These are phyloP conservation scores for Peniophora sp. DNA, from an alignment of 1,284 basidiomycete genomes.

Conservation along the genomic window DNA sequence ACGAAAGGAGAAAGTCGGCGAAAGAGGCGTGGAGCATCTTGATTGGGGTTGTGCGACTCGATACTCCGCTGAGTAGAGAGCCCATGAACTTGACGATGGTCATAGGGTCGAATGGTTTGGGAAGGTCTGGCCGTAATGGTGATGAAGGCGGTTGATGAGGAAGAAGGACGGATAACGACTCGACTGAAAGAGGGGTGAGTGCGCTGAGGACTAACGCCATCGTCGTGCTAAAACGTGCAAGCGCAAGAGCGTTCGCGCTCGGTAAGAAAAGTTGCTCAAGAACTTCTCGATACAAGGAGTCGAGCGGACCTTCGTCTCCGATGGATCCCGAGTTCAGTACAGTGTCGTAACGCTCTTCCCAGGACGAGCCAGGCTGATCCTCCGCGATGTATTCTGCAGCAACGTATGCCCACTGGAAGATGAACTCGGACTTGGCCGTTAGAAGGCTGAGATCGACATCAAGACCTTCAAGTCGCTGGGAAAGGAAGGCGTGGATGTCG, in stretches of 20 bases:
- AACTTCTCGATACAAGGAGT: background rate
- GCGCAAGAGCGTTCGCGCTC: background rate
- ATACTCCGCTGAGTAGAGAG: slow-evolving; percentile 2
- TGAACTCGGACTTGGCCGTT: slow-evolving; percentile 1
- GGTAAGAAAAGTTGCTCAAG: background rate
- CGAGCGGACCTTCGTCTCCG: background rate
- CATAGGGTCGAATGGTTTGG: background rate
- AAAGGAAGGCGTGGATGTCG: slow-evolving; percentile 3
- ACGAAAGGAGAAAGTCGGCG: slow-evolving; percentile 6
- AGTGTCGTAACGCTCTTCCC: background rate
- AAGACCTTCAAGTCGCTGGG: background rate
- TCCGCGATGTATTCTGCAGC: slow-evolving; percentile 5
- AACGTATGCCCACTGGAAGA: slow-evolving; percentile 11
- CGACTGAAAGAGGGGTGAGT: background rate
- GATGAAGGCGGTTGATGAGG: background rate
- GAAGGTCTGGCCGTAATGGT: background rate
- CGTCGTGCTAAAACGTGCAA: background rate
- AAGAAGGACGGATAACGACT: background rate
- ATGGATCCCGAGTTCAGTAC: background rate
- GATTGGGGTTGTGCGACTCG: background rate
- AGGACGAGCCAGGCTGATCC: background rate
- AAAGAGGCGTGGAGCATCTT: slow-evolving; percentile 9
- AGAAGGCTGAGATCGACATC: background rate
- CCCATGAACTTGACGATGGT: slow-evolving; percentile 5
- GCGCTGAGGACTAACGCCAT: background rate